A percentile compares a stretch with the other conserved stretches of the same genome.
Evolutionary conservation across 768 basidiomycete genomes (phyloP).

Genomic region (Termitomyces sp.): DNA sequence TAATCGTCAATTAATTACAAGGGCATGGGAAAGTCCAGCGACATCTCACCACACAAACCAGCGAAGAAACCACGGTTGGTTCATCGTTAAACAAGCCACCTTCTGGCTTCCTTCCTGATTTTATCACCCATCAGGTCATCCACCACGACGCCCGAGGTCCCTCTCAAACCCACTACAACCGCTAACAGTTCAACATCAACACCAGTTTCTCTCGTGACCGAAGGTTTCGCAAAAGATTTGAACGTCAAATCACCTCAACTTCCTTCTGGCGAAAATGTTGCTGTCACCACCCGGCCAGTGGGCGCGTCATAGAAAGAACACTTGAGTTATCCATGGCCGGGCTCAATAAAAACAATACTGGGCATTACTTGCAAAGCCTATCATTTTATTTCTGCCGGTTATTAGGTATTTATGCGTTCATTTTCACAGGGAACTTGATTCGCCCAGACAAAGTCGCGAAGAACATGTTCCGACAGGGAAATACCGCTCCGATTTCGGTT

Average conservation of each 20-base stretch:
- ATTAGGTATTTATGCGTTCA: constrained; percentile 41
- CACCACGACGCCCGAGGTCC: constrained; percentile 29
- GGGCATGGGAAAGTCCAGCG: constrained; percentile 56
- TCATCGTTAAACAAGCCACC: constrained; percentile 20
- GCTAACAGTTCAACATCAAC: constrained; percentile 30
- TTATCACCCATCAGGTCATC: constrained; percentile 39
- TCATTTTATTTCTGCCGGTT: constrained; percentile 23
- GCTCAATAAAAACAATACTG: constrained; percentile 9
- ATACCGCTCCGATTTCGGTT: constrained; percentile 12
- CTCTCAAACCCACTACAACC: constrained; percentile 34
- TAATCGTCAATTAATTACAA: constrained; percentile 25
- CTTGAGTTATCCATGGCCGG: constrained; percentile 2
- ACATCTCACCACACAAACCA: constrained; percentile 66
- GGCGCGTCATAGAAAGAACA: constrained; percentile 33
- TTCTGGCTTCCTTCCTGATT: constrained; percentile 23
- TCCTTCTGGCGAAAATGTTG: constrained; percentile 56
- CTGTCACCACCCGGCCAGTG: constrained; percentile 42
- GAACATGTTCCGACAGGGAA: constrained; percentile 12
- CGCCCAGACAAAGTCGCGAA: constrained; percentile 13
- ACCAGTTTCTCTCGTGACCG: constrained; percentile 23
- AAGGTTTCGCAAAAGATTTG: constrained; percentile 38
- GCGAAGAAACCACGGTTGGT: constrained; percentile 81
- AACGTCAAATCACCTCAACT: constrained; percentile 57
- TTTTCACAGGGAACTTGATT: constrained; percentile 24
- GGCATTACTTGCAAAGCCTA: constrained; percentile 13